Base-by-base conservation (phyloP, 2,329 filamentous ascomycete species). In the Paracoccidioides brasiliensis region DNA sequence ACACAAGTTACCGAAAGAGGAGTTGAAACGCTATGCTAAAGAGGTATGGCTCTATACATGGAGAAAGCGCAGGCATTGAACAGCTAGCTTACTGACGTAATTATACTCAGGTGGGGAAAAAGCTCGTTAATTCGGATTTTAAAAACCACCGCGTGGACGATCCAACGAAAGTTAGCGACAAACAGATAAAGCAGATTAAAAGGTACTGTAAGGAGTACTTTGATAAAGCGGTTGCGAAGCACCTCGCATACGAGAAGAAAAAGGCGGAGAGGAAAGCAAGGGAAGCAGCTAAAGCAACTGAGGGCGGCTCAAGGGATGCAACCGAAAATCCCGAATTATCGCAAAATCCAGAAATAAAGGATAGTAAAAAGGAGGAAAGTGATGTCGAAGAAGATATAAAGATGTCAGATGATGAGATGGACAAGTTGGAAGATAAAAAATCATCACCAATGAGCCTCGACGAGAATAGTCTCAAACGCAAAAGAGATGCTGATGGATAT, bases 91-190 rank as follows among this genome's bases (percentile, higher is more conserved):
- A 78, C 77, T 55, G 82, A 83, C 63, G 78, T 33, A 35, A 45
- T 4, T 33, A 28, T 41, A 32, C 41, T 46, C 56, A 80, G 69
- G 80, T 91, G 49, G 83, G 83, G 56, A 95, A 95, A 72, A 95
- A 91, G 70, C 80, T 97, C 12, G 90, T 95, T 22, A 82, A 87
- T 15, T 93, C 89, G 0, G 91, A 97, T 69, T 96, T 88, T 73
- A 95, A 95, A 69, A 86, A 91, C 65, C 82, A 83, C 50, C 84
- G 89, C n/a, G 90, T 96, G 8, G 79, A 82, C 48, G 85, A 96
- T 64, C 91, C 90, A 0, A 88, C 82, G 30, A 81, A 80, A 51
- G 84, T 96, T 60, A 80, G 79, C 33, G 80, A 86, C 40, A 90
- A 88, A 66, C 87, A 93, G 64, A 80, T 85, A 63, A 85, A 84